A percentile compares a stretch with the other conserved stretches of the same genome.
Conservation (phyloP, 2,329 filamentous ascomycete genomes). For the Lecanoromycetidae sp. region DNA sequence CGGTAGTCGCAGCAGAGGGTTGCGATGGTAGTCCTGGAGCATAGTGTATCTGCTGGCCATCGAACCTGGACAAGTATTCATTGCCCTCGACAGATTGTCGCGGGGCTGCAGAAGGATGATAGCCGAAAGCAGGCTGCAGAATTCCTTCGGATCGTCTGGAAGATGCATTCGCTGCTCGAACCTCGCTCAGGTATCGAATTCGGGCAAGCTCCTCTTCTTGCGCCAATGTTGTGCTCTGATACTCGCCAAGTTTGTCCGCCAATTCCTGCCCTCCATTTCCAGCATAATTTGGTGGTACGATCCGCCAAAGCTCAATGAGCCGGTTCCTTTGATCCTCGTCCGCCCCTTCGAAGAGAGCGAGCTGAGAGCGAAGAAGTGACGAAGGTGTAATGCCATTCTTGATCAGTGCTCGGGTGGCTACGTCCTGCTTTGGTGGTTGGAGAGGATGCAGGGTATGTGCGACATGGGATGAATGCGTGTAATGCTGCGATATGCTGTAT, state of each 20-base stretch:
- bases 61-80: not conserved
- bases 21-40: conserved; percentile 29
- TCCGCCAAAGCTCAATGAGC: conserved; percentile 74
- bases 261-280: conserved; percentile 42
- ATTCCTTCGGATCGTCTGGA: not conserved
- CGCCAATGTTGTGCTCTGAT: conserved; percentile 43
- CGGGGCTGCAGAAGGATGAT: not conserved
- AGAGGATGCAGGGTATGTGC: conserved; percentile 22
- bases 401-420: not conserved
- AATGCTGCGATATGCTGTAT: conserved; percentile 67
- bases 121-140: conserved; percentile 16
- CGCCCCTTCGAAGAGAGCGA: conserved; percentile 56
- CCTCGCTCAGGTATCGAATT: conserved; percentile 46
- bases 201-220: conserved; percentile 44
- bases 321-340: conserved; percentile 59
- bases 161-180: conserved; percentile 17
- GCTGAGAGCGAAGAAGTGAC: conserved; percentile 1
- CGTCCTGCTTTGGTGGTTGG: not conserved
- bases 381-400: conserved; percentile 3
- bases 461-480: conserved; percentile 66
- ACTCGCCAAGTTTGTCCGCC: conserved; percentile 46
- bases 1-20: conserved; percentile 25
- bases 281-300: conserved; percentile 55
- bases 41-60: conserved; percentile 25
- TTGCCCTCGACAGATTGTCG: not conserved